Percentiles rank a stretch among this genome's conserved stretches.
These are phyloP conservation scores for Nakaseomyces uthaithaninus DNA, from an alignment of 1,139 yeast genomes.

Conservation along the genomic window DNA sequence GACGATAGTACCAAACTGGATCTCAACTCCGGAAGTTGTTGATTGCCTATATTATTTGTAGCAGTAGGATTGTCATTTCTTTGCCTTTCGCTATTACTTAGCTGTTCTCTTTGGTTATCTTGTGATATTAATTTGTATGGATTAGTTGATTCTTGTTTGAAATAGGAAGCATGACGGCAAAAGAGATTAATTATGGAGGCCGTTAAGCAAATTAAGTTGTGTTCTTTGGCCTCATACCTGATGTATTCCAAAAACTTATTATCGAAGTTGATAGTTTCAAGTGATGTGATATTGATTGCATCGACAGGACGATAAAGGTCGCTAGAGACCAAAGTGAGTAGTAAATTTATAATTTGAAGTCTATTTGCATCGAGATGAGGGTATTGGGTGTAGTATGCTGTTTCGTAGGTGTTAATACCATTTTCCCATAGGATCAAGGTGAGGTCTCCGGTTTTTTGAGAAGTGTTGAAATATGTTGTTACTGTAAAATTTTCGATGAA, in stretches of 20 bases:
- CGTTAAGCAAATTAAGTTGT: constrained; percentile 41
- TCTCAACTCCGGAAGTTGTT: constrained; percentile 38
- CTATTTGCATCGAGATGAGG: constrained; percentile 56
- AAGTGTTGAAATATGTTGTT: constrained; percentile 40
- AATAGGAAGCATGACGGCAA: constrained; percentile 36
- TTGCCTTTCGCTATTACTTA: not conserved
- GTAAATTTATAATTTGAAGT: constrained; percentile 53
- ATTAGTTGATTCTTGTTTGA: constrained; percentile 17
- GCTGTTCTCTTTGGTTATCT: constrained; percentile 9
- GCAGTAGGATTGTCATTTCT: not conserved
- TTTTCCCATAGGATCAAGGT: constrained; percentile 17
- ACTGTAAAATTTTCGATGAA: constrained; percentile 44
- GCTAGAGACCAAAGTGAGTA: constrained; percentile 40
- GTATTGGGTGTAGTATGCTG: constrained; percentile 32
- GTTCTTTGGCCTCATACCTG: constrained; percentile 6
- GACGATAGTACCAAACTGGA: constrained; percentile 48
- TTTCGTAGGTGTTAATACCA: constrained; percentile 17
- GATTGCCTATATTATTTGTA: not conserved
- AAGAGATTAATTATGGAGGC: constrained; percentile 62
- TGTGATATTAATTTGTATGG: constrained; percentile 14
- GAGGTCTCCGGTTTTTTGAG: constrained; percentile 5
- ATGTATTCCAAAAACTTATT: not conserved
- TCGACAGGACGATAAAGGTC: constrained; percentile 56
- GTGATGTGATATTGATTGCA: constrained; percentile 1
- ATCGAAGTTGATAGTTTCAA: constrained; percentile 5